A percentile compares a stretch with the other conserved stretches of the same genome.
phyloP scores from a whole-genome alignment of 192 early-diverging fungal species.

The Coemansia sp. region DNA sequence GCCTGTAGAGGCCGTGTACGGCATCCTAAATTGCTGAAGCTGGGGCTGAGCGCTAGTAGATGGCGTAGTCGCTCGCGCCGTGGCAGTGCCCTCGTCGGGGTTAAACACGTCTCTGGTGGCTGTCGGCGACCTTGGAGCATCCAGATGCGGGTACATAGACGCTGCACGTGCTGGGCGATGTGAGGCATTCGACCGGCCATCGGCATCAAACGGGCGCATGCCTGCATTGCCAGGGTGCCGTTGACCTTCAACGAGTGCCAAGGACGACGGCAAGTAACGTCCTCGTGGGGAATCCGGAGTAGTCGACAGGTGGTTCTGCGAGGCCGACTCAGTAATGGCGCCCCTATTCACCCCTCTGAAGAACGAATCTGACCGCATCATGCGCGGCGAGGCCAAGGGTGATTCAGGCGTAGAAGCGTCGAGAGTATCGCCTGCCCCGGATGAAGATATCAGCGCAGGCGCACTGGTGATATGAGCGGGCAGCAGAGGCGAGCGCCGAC shows the following conservation, averaged over 20 bases:
- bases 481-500: conserved; percentile 23
- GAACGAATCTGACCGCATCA: conserved; percentile 17
- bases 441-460: not conserved
- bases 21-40: conserved; percentile 1
- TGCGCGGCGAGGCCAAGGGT: conserved; percentile 11
- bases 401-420: not conserved
- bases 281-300: conserved; percentile 38
- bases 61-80: not conserved
- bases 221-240: conserved; percentile 5
- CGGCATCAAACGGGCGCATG: conserved; percentile 1
- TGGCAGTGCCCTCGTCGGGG: not conserved
- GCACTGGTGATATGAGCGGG: conserved; percentile 10
- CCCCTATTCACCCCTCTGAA: conserved; percentile 13
- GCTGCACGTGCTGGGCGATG: not conserved
- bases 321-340: conserved; percentile 18
- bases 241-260: conserved; percentile 29
- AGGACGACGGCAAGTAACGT: conserved; percentile 31
- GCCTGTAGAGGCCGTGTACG: not conserved
- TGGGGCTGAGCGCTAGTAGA: not conserved
- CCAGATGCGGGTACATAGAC: not conserved
- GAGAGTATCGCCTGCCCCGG: not conserved
- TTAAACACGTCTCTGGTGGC: not conserved
- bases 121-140: conserved; percentile 8
- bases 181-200: conserved; percentile 4
- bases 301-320: conserved; percentile 7